Evolutionary conservation across 1,139 yeast genomes (phyloP), one percentile per base, ranked within the genome.

Genomic region (Suhomyces kunorum): DNA sequence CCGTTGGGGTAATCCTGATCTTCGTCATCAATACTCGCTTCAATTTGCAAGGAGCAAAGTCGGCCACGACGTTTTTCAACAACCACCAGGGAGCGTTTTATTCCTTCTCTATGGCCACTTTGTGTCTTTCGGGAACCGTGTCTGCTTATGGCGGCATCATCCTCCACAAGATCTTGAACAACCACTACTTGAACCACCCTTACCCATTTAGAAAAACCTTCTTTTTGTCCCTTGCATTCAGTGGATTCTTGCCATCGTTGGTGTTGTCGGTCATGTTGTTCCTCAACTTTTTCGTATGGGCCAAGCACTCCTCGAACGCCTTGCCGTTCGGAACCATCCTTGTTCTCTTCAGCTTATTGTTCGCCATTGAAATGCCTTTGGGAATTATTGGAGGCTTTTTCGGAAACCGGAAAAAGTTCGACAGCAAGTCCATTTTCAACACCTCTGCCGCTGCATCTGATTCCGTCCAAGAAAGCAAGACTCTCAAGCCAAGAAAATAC

Each of bases 131-230:
- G 16, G 95, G 94, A 0, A 71, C 81, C 19, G 74, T 83, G 39
- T 83, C 94, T 0, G 87, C 95, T 0, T 86, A 76, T 55, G 67
- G 80, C 9, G 87, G 94, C 17, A 71, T 86, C 9, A 71, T 82
- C 39, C 63, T 83, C 34, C 78, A 75, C 58, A 82, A 78, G 56
- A 58, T 74, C 19, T 75, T 82, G 56, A 65, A 74, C 20, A 70
- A 71, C 37, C 63, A 59, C 20, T 50, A 53, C 33, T 53, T 68
- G 7, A 63, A 62, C 43, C 38, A 47, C 3, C 54, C 55, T 23
- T 70, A 68, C 47, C 43, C 55, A 6, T 15, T 20, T 3, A 30
- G 42, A 3, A 49, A 45, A 23, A 53, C 50, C 8, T 20, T 51
- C 3, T 40, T 48, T 4, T 66, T 73, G 31, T 71, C 87, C 6